Base-by-base conservation (phyloP, 1,139 yeast genomes). In the Protomyces arabidopsidicola region DNA sequence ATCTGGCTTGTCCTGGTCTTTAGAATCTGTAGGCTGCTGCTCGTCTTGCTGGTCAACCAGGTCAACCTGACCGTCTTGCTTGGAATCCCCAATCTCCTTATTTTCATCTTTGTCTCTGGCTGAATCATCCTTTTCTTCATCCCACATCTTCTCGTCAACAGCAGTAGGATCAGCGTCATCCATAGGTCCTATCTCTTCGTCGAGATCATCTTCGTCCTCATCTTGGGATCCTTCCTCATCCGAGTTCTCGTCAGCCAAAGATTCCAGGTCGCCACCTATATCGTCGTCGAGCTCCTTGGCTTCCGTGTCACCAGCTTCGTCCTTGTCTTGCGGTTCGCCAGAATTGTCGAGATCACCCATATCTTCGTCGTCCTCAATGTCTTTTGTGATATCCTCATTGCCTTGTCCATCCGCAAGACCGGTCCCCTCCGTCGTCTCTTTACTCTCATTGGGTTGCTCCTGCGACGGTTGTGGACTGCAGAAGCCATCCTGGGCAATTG, bases 131-230 rank as follows among this genome's bases (percentile, higher is more conserved):
- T 88, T 88, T 73, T 91, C 90, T 72, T 90, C 98, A 71, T 93
- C 95, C 98, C 98, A 93, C 97, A 93, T 89, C 77, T 93, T 93
- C 70, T 95, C 98, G 74, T 95, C 98, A 59, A 93, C 84, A 4
- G 96, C 96, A 75, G 91, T 89, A 1, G 97, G 97, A 79, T 93
- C 98, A 66, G 88, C 79, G 65, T 90, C 95, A 73, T 90, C 96
- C 51, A 91, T 79, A 70, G 90, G 90, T 69, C 95, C 98, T 63
- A 91, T 81, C 72, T 90, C 95, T 70, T 93, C 98, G 71, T 91
- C 97, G 66, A 90, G 73, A 1, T 82, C 84, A 2, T 76, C 77
- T 6, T 77, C 76, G 45, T 70, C 73, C 24, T 82, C 79, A 1
- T 81, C 81, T 1, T 81, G 82, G 2, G 84, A 84, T 8, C 84